A percentile compares a stretch with the other conserved stretches of the same genome.
phyloP scores from a whole-genome alignment of 768 basidiomycete genomes.

The Termitomyces eurrhizus region DNA sequence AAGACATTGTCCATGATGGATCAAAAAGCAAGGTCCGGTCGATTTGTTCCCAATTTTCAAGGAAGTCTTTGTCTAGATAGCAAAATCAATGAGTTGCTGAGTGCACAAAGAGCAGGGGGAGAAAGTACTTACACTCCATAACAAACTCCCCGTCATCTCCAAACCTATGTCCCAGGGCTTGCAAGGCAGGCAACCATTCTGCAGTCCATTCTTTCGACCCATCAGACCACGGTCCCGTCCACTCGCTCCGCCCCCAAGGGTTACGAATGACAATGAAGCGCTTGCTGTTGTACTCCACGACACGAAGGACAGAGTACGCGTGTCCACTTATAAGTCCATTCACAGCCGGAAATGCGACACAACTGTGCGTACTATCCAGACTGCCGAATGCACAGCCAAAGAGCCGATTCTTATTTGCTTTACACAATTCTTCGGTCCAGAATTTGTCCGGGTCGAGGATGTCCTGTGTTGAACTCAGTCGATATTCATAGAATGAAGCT shows the following conservation, averaged over 20 bases:
- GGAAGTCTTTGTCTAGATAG: constrained; percentile 31
- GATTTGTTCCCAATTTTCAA: constrained; percentile 34
- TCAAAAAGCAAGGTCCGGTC: constrained; percentile 38
- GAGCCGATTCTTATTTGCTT: constrained; percentile 44
- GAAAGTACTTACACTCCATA: constrained; percentile 42
- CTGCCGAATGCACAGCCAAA: constrained; percentile 43
- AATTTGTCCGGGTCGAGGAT: constrained; percentile 47
- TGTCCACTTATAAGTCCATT: constrained; percentile 38
- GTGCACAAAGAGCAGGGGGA: neutral
- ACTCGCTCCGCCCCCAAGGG: constrained; percentile 49
- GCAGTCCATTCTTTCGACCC: constrained; percentile 54
- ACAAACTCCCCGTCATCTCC: constrained; percentile 52
- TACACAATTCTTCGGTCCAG: constrained; percentile 46
- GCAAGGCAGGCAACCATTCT: constrained; percentile 44
- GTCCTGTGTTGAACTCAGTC: constrained; percentile 26
- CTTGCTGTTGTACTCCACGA: constrained; percentile 43
- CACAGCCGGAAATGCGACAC: constrained; percentile 21
- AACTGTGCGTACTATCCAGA: constrained; percentile 27
- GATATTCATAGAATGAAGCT: neutral
- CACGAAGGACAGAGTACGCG: constrained; percentile 48
- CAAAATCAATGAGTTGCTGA: no score
- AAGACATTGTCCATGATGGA: constrained; percentile 34
- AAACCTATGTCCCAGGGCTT: constrained; percentile 41
- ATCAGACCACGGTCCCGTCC: constrained; percentile 53
- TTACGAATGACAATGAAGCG: constrained; percentile 50